Conservation (phyloP, 768 basidiomycete species). For the Botryobasidium botryosum region DNA sequence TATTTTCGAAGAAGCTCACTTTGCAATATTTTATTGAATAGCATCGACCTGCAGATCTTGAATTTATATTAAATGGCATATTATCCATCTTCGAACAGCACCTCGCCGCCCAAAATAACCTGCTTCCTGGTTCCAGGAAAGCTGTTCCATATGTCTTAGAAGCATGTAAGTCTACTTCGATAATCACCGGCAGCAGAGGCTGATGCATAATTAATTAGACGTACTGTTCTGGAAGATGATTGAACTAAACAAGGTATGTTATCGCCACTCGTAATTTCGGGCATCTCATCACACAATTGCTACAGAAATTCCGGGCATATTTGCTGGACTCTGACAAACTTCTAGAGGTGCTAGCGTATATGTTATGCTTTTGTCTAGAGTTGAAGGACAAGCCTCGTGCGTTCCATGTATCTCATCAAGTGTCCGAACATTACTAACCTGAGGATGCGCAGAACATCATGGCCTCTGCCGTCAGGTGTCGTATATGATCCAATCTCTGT, state of each 20-base stretch:
- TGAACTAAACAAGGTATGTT: conserved; percentile 73
- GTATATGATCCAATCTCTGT: conserved; percentile 82
- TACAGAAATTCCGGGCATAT: conserved; percentile 79
- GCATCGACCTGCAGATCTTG: conserved; percentile 75
- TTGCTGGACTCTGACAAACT: conserved; percentile 66
- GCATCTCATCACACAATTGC: not conserved
- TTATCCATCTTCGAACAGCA: conserved; percentile 41
- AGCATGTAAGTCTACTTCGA: conserved; percentile 38
- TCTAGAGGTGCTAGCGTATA: conserved; percentile 58
- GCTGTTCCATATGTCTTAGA: conserved; percentile 71
- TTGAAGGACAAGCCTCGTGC: conserved; percentile 87
- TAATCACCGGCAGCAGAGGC: not conserved
- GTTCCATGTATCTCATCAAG: conserved; percentile 15
- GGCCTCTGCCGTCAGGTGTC: conserved; percentile 78
- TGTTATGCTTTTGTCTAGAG: conserved; percentile 68
- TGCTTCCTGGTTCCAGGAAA: conserved; percentile 74
- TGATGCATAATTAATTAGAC: conserved; percentile 26
- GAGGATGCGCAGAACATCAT: conserved; percentile 53
- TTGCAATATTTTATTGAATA: too few species aligned
- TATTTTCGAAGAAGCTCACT: too few species aligned
- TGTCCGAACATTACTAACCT: not conserved
- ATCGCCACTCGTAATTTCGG: not conserved
- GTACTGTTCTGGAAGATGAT: conserved; percentile 81
- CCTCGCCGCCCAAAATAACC: conserved; percentile 49
- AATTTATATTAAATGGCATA: conserved; percentile 65